These are phyloP conservation scores for Amphicarpaea edgeworthii DNA, from an alignment of 306 rosid genomes.

Conservation along the genomic window DNA sequence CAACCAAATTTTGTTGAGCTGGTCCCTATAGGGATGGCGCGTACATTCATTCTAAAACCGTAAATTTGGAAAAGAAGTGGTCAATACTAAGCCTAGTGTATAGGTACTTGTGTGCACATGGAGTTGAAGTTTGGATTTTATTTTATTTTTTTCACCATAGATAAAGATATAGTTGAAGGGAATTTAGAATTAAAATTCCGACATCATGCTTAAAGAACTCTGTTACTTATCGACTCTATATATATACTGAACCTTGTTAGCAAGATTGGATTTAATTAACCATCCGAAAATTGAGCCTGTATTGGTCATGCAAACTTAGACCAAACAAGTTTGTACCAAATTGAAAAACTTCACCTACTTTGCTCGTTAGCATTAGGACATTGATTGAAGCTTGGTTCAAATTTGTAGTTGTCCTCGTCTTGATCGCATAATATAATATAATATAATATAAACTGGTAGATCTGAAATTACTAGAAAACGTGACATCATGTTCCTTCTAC, in stretches of 20 bases:
- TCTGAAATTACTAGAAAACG: constrained; percentile 14
- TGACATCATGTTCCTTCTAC: neutral
- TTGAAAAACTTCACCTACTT: constrained; percentile 25
- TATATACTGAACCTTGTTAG: too few relatives aligned
- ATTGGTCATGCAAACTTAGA: constrained; percentile 43
- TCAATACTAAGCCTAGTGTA: constrained; percentile 13
- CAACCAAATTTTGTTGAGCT: constrained; percentile 50
- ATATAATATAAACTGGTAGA: neutral
- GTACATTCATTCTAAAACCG: constrained; percentile 29
- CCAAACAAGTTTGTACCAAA: constrained; percentile 44
- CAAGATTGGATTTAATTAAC: constrained; percentile 41
- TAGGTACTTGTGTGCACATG: constrained; percentile 10
- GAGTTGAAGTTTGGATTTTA: constrained; percentile 42
- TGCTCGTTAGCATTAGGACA: constrained; percentile 36
- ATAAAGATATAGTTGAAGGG: too few relatives aligned
- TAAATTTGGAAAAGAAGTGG: constrained; percentile 29
- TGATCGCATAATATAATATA: neutral
- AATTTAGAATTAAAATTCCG: too few relatives aligned
- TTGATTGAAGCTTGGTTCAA: neutral
- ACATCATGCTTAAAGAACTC: too few relatives aligned
- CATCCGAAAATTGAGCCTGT: constrained; percentile 45
- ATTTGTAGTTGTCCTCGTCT: neutral
- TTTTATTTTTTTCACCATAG: too few relatives aligned
- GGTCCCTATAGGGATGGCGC: constrained; percentile 12
- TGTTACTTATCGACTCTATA: too few relatives aligned